Evolutionary conservation across 1,284 basidiomycete genomes (phyloP), one percentile per base, ranked within the genome.

Genomic region (Chondrostereum purpureum): DNA sequence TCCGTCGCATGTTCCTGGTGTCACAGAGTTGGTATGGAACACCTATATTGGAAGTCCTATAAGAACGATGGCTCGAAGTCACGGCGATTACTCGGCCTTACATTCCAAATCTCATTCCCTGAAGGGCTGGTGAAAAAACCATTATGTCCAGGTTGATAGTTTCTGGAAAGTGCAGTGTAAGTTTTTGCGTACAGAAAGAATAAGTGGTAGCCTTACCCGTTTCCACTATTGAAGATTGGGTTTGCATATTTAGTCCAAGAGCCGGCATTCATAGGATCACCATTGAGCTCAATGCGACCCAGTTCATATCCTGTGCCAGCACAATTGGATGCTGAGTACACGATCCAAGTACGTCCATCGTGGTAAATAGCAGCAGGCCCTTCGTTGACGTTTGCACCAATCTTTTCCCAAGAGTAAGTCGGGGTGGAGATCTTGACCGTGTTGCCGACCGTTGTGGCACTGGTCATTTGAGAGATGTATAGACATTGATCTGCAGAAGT

Each of bases 351-450:
- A 23, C 58, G 56, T 11, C 64, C 64, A 12, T 51, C 61, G 40
- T 62, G 53, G 42, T 65, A 64, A 14, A 65, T 44, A 27, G 58
- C 55, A 20, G 56, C 59, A 51, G 64, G 62, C 10, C 65, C 66
- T 53, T 67, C 66, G 46, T 67, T 67, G 19, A 67, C 66, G 18
- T 56, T 58, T 1, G 58, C 56, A 14, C 58, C 60, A 21, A 63
- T 56, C 23, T 47, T 58, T 45, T 68, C 65, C 65, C 66, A 68
- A 27, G 56, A 53, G 21, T 51, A 52, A 1, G 64, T 66, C 8
- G 66, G 67, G 2, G 56, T 59, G 8, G 65, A 63, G 24, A 68
- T 67, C 42, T 63, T 63, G 34, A 59, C 55, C 2, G 62, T 57
- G 24, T 63, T 58, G 13, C 65, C 66, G 11, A 67, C 57, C 1